Percentiles rank a stretch among this genome's conserved stretches.
These are phyloP conservation scores for Lentithecium fluviatile DNA, from an alignment of 495 filamentous ascomycete genomes.

Conservation along the genomic window DNA sequence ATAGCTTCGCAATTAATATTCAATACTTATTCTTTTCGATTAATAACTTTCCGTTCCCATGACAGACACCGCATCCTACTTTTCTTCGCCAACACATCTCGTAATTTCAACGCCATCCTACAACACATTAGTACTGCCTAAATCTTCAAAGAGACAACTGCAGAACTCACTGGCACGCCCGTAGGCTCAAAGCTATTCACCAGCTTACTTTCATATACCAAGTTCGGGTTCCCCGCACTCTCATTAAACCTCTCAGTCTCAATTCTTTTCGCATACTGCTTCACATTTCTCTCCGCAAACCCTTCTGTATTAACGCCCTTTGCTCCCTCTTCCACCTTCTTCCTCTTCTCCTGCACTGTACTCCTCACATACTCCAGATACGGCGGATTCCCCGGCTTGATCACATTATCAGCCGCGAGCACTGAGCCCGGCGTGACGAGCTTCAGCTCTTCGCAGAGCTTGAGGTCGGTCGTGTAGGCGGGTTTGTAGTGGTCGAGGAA, in stretches of 20 bases:
- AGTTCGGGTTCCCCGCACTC: slow-evolving; percentile 63
- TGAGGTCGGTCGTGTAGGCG: slow-evolving; percentile 66
- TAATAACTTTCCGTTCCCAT: no score
- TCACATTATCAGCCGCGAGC: slow-evolving; percentile 70
- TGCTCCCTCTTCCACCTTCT: slow-evolving; percentile 10
- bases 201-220: slow-evolving; percentile 66
- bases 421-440: slow-evolving; percentile 62
- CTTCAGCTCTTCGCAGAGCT: slow-evolving; percentile 66
- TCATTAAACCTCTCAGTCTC: slow-evolving; percentile 48
- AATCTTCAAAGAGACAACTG: slow-evolving; percentile 2
- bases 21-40: no score
- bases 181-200: slow-evolving; percentile 67
- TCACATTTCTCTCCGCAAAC: slow-evolving; percentile 36
- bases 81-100: slow-evolving; percentile 51
- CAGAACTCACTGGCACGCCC: slow-evolving; percentile 53
- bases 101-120: slow-evolving; percentile 75
- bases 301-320: slow-evolving; percentile 32
- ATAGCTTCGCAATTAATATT: no score
- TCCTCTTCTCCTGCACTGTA: slow-evolving; percentile 51
- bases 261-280: slow-evolving; percentile 45
- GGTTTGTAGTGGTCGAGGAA: slow-evolving; percentile 78
- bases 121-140: slow-evolving; percentile 22
- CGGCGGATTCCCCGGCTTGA: slow-evolving; percentile 71
- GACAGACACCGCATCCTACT: neutral
- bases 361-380: slow-evolving; percentile 67